Base-by-base conservation (phyloP, 1,284 basidiomycete genomes). In the Cryptococcus hybrid region DNA sequence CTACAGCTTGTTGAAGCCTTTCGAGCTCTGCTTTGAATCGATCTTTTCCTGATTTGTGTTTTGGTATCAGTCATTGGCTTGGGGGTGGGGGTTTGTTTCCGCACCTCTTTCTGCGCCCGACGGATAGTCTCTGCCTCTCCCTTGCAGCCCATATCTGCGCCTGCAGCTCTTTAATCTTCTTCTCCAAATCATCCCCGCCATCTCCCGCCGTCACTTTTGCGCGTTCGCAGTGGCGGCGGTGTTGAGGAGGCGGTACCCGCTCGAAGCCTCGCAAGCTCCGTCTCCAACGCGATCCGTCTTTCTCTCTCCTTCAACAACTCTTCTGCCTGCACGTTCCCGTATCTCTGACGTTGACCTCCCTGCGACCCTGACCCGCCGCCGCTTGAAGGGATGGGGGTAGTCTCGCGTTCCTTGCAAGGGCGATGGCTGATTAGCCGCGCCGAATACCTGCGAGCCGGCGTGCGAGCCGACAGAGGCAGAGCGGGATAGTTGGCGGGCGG, bases 401-500 rank as follows among this genome's bases (percentile, higher is more conserved):
- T 30, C 30, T 30, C 30, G 30, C 4, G 30, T 30, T 30, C 18
- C 18, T 18, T 18, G 18, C 18, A 18, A 18, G 18, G 18, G 18
- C 18, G 18, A 18, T 18, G 18, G 18, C 2, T 18, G 18, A 18
- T 18, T 18, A 18, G 18, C 18, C 18, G 18, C 18, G 18, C 18
- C 18, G 18, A 18, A 18, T 18, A 18, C 18, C 18, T 18, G 18
- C 18, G 4, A 45, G 63, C 69, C 0, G 69, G 65, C 52, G 5
- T 70, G 67, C 35, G 62, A 56, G 2, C 71, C 70, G 7, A 64
- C 65, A 2, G 74, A 76, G 4, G 63, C 58, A 6, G 72, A 70
- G 15, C 73, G 61, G 2, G 69, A 60, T 3, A 76, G 57, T 34
- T 59, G 50, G 13, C 65, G 56, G 24, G 48, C 55, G 15, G 47